Evolutionary conservation across 768 basidiomycete genomes (phyloP), one percentile per base, ranked within the genome.

Genomic region (Inosperma sp.): DNA sequence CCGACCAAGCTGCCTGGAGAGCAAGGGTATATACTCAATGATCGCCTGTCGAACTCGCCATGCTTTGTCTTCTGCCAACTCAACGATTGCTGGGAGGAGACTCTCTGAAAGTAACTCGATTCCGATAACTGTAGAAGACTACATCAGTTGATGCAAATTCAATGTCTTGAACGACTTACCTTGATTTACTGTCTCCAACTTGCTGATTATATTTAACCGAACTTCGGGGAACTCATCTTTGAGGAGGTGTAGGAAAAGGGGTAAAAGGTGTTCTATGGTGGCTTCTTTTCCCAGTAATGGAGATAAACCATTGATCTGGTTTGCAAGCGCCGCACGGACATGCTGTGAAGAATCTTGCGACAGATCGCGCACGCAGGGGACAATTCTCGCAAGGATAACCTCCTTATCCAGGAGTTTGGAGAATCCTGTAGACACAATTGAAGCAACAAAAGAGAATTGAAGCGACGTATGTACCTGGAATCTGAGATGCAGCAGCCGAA

Each of bases 191-290:
- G 84, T 88, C 69, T 99, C 96, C 35, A 99, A 81, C 70, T 98
- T 98, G 74, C 93, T 93, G 72, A 99, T 99, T 62, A 99, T 89
- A 67, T 99, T 97, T 56, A 98, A 71, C 56, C 96, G 79, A 41
- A 99, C 96, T 62, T 99, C 96, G 4, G 94, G 92, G 75, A 97
- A 98, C 62, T 99, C 96, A 61, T 99, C 96, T 72, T 98, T 99
- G 47, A 99, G 74, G 37, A 99, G 78, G 62, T 93, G 93, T 39
- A 99, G 77, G 82, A 98, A 99, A 17, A 98, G 76, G 10, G 94
- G 96, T 14, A 98, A 77, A n/a, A 98, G 79, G 64, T 99, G 86
- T 66, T 99, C 94, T 62, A 94, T 88, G 8, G 96, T 99, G 2
- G 93, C 79, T 49, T 94, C 92, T 56, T 88, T 89, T 59, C 90